A percentile compares a stretch with the other conserved stretches of the same genome.
Conservation (phyloP, 2,329 filamentous ascomycete species). For the Neonectria hederae region DNA sequence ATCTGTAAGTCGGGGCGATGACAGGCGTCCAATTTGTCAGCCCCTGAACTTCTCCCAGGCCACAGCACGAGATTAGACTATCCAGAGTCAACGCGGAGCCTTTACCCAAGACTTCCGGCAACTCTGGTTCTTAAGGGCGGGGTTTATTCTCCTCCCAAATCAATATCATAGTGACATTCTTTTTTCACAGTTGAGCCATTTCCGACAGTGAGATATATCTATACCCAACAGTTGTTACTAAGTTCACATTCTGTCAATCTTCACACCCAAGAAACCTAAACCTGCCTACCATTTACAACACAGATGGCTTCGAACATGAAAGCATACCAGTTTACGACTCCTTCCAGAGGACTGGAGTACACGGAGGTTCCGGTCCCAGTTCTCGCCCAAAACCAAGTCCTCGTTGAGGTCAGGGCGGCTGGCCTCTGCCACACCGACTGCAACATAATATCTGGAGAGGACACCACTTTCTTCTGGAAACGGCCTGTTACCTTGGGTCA, state of each 20-base stretch:
- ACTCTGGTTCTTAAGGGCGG: background rate
- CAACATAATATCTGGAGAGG: background rate
- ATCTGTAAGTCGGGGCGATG: background rate
- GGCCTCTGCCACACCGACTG: background rate
- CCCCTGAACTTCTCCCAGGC: background rate
- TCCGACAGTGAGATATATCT: background rate
- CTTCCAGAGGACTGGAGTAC: background rate
- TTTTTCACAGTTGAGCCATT: background rate
- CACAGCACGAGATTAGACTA: background rate
- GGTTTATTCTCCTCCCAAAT: background rate
- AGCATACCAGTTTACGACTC: background rate
- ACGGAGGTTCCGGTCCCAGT: background rate
- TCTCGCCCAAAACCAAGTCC: background rate
- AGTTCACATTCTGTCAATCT: background rate
- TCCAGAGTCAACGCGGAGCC: background rate
- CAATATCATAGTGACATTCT: background rate
- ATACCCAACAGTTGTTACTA: background rate
- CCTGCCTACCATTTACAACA: background rate
- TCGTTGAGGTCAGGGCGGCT: background rate
- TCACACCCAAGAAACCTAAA: background rate
- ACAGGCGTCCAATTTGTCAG: background rate
- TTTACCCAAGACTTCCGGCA: background rate
- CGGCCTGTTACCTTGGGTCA: background rate
- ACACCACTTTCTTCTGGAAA: background rate
- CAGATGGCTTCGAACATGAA: background rate